phyloP scores from a whole-genome alignment of 2,329 filamentous ascomycete species.

The Hypoxylon sp. region DNA sequence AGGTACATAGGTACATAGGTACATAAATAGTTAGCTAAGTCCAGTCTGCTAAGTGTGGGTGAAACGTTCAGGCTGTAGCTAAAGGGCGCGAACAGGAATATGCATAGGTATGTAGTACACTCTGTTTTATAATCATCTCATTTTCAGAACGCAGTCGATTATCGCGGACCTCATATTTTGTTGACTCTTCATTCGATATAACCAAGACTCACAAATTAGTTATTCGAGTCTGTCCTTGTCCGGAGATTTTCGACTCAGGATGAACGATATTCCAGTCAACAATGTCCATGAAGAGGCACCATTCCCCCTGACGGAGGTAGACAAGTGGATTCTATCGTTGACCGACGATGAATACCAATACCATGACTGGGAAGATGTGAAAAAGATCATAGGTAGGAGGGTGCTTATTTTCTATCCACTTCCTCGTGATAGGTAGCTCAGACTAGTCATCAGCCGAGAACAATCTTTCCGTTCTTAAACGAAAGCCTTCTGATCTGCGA shows the following conservation, averaged over 20 bases:
- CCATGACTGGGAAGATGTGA: constrained; percentile 81
- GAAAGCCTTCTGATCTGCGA: constrained; percentile 83
- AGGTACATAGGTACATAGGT: not conserved
- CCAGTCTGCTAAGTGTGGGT: too few relatives aligned
- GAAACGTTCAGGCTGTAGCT: not conserved
- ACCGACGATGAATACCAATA: constrained; percentile 78
- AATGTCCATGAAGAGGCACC: constrained; percentile 58
- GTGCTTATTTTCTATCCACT: constrained; percentile 9
- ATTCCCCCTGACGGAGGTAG: constrained; percentile 71
- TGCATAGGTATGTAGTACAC: too few relatives aligned
- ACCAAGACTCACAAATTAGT: not conserved
- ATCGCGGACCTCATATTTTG: not conserved
- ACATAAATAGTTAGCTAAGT: too few relatives aligned
- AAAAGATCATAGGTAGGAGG: constrained; percentile 72
- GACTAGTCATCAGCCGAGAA: constrained; percentile 57
- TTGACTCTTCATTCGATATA: not conserved
- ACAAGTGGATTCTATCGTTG: constrained; percentile 69
- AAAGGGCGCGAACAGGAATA: not conserved
- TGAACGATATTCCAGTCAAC: constrained; percentile 56
- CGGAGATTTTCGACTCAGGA: constrained; percentile 41
- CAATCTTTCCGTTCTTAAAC: constrained; percentile 79
- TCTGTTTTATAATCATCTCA: not conserved
- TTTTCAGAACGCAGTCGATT: not conserved
- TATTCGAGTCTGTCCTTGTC: not conserved
- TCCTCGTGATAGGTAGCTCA: constrained; percentile 52